phyloP scores from a whole-genome alignment of 108 stramenopile species.

The Aurantiochytrium sp. region DNA sequence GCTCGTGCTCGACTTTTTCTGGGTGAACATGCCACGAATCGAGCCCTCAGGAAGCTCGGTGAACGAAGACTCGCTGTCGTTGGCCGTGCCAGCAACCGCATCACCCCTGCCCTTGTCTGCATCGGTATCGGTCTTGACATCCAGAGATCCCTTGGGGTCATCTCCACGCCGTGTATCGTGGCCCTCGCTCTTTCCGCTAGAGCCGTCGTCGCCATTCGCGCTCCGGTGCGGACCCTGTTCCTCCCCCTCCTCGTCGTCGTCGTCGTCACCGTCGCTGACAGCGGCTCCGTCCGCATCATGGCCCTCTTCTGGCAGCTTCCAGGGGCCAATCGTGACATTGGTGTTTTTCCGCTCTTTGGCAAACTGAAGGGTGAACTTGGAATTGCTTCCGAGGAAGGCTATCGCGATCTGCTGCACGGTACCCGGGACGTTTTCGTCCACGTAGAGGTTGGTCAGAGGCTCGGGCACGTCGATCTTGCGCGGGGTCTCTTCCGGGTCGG shows the following conservation, averaged over 20 bases:
- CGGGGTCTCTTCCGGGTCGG: background rate
- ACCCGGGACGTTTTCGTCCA: background rate
- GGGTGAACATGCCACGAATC: no score
- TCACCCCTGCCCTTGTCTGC: no score
- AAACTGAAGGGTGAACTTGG: background rate
- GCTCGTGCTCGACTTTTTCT: no score
- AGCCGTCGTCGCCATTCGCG: no score
- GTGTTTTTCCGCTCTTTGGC: constrained; percentile 17
- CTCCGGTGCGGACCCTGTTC: no score
- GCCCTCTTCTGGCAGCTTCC: background rate
- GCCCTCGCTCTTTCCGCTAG: no score
- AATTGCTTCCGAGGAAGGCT: background rate
- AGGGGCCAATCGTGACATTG: background rate
- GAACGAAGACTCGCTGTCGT: no score
- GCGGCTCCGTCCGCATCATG: background rate
- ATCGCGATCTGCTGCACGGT: background rate
- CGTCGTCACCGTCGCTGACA: background rate
- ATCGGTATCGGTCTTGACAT: no score
- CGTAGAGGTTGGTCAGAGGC: background rate
- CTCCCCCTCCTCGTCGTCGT: background rate
- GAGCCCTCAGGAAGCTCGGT: no score
- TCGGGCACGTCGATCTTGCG: background rate
- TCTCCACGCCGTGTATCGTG: no score
- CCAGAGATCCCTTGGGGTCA: no score
- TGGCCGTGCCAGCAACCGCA: no score